Evolutionary conservation across 2,329 filamentous ascomycete genomes (phyloP).

Genomic region (Fusarium solani-melongenae): DNA sequence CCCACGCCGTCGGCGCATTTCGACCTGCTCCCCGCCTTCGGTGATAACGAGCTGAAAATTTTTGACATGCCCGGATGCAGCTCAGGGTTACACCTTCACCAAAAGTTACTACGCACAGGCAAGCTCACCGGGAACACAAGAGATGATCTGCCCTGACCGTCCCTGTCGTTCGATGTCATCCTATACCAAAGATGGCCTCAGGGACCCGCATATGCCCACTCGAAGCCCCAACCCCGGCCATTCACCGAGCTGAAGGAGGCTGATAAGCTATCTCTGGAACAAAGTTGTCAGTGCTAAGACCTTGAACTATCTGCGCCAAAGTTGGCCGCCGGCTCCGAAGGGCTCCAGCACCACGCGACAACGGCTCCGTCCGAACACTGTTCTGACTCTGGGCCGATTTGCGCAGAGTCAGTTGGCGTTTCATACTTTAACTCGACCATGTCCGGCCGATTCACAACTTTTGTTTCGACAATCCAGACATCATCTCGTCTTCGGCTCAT

Average conservation of each 20-base stretch:
- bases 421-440: constrained; percentile 24
- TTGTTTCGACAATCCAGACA: background rate
- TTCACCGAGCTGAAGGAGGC: constrained; percentile 28
- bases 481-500: background rate
- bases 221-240: constrained; percentile 19
- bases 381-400: constrained; percentile 11
- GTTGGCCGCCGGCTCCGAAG: constrained; percentile 34
- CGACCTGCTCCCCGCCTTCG: constrained; percentile 13
- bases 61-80: constrained; percentile 10
- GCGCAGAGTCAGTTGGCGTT: constrained; percentile 10
- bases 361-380: constrained; percentile 21
- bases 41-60: constrained; percentile 28
- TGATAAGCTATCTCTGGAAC: constrained; percentile 45
- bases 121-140: constrained; percentile 1
- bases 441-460: background rate
- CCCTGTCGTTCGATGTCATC: constrained; percentile 19
- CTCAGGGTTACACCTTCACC: constrained; percentile 20
- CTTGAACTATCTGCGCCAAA: constrained; percentile 30
- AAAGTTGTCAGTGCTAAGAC: constrained; percentile 23
- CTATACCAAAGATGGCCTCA: constrained; percentile 16
- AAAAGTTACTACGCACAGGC: background rate
- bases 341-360: constrained; percentile 32
- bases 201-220: constrained; percentile 37
- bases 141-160: constrained; percentile 19
- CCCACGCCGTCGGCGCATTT: constrained; percentile 32